These are phyloP conservation scores for Alternaria atra DNA, from an alignment of 2,329 filamentous ascomycete genomes.

Conservation along the genomic window DNA sequence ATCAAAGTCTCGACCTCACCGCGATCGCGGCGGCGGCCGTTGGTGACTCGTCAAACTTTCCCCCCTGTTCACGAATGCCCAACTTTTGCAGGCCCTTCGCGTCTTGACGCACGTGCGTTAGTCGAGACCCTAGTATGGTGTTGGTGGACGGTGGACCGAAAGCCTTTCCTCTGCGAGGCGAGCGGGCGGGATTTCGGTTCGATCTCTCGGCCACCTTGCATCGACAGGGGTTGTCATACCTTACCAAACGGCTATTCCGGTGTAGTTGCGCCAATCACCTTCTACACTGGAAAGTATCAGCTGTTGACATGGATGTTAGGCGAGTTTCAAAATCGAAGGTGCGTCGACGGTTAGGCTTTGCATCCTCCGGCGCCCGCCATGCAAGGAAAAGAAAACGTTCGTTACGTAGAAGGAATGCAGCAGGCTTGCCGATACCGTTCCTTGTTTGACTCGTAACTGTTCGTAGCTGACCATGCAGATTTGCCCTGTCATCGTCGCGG, in stretches of 20 bases:
- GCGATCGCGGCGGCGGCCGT: neutral
- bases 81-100: constrained; percentile 6
- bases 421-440: neutral
- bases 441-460: constrained; percentile 2
- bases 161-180: constrained; percentile 6
- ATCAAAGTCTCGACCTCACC: neutral
- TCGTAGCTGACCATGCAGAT: constrained; percentile 5
- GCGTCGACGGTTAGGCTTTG: neutral
- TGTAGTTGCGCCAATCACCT: constrained; percentile 3
- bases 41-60: constrained; percentile 4
- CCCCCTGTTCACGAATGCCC: neutral
- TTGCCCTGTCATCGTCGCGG: neutral
- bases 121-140: constrained; percentile 6
- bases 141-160: neutral
- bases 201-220: constrained; percentile 9
- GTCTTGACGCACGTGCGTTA: constrained; percentile 6
- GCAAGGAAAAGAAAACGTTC: neutral
- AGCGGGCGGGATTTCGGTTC: constrained; percentile 16
- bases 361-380: neutral
- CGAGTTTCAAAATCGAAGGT: constrained; percentile 3
- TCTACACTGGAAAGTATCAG: neutral
- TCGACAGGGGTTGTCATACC: constrained; percentile 7
- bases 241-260: constrained; percentile 16
- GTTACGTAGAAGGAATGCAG: neutral
- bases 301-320: constrained; percentile 1